phyloP scores from a whole-genome alignment of 208 protist genomes.

The Acanthamoeba culbertsoni region DNA sequence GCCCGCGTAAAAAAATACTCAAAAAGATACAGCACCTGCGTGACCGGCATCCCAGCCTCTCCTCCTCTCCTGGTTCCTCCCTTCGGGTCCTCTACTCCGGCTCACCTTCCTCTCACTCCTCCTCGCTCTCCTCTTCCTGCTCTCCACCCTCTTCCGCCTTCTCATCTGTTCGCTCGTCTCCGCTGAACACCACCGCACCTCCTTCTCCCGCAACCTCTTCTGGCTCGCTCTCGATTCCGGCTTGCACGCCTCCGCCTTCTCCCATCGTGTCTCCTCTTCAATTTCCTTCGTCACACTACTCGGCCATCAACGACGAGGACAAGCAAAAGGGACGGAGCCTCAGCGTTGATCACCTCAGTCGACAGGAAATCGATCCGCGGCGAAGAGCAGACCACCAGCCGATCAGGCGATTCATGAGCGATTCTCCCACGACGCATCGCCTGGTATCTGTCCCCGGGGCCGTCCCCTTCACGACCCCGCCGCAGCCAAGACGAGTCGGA shows the following conservation, averaged over 20 bases:
- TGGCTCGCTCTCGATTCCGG: not conserved
- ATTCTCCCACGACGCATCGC: not conserved
- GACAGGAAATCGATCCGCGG: not conserved
- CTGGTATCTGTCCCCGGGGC: not conserved
- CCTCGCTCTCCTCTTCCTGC: not conserved
- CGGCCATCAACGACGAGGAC: not conserved
- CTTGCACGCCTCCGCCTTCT: not conserved
- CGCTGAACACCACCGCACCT: not conserved
- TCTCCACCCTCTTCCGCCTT: not conserved
- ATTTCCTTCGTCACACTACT: not conserved
- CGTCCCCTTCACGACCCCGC: not conserved
- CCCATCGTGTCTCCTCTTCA: not conserved
- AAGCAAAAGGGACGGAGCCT: not conserved
- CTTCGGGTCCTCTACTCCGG: not conserved
- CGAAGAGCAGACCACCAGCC: not conserved
- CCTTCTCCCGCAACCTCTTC: not conserved
- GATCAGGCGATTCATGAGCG: constrained; percentile 3
- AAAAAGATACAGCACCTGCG: constrained; percentile 20
- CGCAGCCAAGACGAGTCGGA: not conserved
- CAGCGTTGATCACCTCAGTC: not conserved
- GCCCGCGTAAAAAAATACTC: not conserved
- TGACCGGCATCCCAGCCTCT: not conserved
- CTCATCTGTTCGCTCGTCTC: not conserved
- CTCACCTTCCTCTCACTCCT: no score
- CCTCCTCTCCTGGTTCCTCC: not conserved